Conservation (phyloP, 2,329 filamentous ascomycete species). For the Fusarium decemcellulare region DNA sequence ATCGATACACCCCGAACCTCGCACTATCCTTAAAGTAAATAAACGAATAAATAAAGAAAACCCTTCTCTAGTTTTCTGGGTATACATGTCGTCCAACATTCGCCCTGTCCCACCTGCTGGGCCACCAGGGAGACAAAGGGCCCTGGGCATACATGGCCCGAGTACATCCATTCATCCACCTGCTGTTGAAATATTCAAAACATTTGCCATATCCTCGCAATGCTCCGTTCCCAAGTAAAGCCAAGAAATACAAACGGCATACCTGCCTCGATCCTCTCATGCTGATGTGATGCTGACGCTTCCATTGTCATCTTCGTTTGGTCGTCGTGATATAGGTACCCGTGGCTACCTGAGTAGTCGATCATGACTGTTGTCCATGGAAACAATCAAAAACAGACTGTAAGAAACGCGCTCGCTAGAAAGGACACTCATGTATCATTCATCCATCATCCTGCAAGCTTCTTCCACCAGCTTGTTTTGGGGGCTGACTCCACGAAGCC, state of each 20-base stretch:
- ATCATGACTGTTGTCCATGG: constrained; percentile 24
- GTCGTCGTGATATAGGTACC: constrained; percentile 12
- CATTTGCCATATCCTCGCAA: constrained; percentile 8
- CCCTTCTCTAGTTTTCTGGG: constrained; percentile 16
- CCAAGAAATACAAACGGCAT: not conserved
- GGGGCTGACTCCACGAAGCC: constrained; percentile 63
- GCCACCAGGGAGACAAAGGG: constrained; percentile 4
- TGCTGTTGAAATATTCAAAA: constrained; percentile 20
- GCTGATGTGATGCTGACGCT: constrained; percentile 26
- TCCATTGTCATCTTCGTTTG: constrained; percentile 11
- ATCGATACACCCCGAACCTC: constrained; percentile 13
- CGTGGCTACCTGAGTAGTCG: not conserved
- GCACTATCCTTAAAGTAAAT: constrained; percentile 10
- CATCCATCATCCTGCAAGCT: constrained; percentile 60
- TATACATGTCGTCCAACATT: constrained; percentile 35
- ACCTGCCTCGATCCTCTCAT: constrained; percentile 15
- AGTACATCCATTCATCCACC: constrained; percentile 16
- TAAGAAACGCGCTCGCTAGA: constrained; percentile 46
- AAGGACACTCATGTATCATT: constrained; percentile 40
- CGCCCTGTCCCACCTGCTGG: constrained; percentile 11
- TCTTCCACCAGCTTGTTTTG: constrained; percentile 73
- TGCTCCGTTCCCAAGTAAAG: constrained; percentile 27
- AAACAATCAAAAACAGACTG: constrained; percentile 35
- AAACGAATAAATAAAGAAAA: too few relatives aligned
- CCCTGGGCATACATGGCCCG: constrained; percentile 12